phyloP scores from a whole-genome alignment of 2,329 filamentous ascomycete species.

The Pseudogymnoascus sp. region DNA sequence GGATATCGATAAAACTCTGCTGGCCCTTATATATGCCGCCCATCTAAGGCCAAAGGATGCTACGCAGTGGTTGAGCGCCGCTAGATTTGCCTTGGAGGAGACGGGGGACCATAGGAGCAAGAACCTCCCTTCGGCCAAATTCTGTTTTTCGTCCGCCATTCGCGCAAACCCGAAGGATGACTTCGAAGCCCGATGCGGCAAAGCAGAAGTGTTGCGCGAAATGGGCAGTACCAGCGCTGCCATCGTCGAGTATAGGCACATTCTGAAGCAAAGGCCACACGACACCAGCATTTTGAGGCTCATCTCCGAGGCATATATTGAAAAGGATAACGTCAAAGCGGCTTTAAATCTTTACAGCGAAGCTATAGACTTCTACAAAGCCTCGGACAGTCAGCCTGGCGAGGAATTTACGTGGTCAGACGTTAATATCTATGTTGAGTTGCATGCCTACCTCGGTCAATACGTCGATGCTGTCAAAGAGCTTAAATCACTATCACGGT shows the following conservation, averaged over 20 bases:
- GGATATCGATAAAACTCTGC: conserved; percentile 49
- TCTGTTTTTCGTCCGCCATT: conserved; percentile 54
- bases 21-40: conserved; percentile 54
- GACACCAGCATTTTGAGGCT: conserved; percentile 36
- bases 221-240: conserved; percentile 48
- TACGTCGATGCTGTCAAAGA: conserved; percentile 60
- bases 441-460: conserved; percentile 59
- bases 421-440: conserved; percentile 75
- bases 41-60: conserved; percentile 56
- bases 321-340: conserved; percentile 25
- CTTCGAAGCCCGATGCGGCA: conserved; percentile 50
- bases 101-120: conserved; percentile 39
- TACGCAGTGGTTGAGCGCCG: conserved; percentile 49
- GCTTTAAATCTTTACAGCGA: conserved; percentile 30
- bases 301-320: conserved; percentile 30
- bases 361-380: conserved; percentile 25
- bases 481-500: conserved; percentile 67
- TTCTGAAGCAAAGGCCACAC: conserved; percentile 41
- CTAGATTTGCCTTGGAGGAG: conserved; percentile 47
- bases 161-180: conserved; percentile 47
- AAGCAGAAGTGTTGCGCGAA: conserved; percentile 51
- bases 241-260: conserved; percentile 48
- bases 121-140: conserved; percentile 47
- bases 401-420: conserved; percentile 59
- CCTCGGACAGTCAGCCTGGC: conserved; percentile 12